Base-by-base conservation (phyloP, 208 protist genomes). In the Balamuthia mandrillaris region DNA sequence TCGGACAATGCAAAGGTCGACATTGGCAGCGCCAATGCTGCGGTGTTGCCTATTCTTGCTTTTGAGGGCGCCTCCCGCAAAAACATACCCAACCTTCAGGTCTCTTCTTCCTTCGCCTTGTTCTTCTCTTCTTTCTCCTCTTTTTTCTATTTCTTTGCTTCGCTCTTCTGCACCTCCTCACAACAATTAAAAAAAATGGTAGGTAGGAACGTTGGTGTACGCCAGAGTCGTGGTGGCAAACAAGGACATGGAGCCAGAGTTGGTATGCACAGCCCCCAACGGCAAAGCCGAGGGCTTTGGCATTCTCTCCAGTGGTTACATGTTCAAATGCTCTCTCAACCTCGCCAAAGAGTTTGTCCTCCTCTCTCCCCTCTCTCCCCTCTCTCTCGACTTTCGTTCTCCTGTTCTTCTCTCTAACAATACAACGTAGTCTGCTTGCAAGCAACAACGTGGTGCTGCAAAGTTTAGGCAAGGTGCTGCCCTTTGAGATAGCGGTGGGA, bases 11-110 rank as follows among this genome's bases (percentile, higher is more conserved):
- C 87, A 61, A 85, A 85, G 60, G 91, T 96, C 3, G 89, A 96
- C 81, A 82, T 96, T 24, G 93, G 93, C 39, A 54, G 51, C 16
- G 74, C 61, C n/a, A 68, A 51, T 10, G 18, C 56, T 1, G 94
- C 92, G 24, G 33, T 68, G 52, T 78, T 96, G 12, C 78, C 89
- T n/a, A 63, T 86, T 37, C 86, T 94, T 3, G 84, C 92, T 16
- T 96, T 96, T 65, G 93, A 96, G 75, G 91, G 91, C n/a, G 94
- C 93, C 5, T 94, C 92, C 0, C 94, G 92, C 60, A 74, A 79
- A 31, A 95, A 93, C 68, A 84, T 91, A 58, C 93, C 93, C 14
- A 90, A 93, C 42, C 75, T 96, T 6, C 24, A 68, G 10, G 81
- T 92, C 16, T 35, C 81, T 75, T 39, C 35, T 14, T 29, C 37